phyloP scores from a whole-genome alignment of 345 rosid species.

The Arabis hirsuta region DNA sequence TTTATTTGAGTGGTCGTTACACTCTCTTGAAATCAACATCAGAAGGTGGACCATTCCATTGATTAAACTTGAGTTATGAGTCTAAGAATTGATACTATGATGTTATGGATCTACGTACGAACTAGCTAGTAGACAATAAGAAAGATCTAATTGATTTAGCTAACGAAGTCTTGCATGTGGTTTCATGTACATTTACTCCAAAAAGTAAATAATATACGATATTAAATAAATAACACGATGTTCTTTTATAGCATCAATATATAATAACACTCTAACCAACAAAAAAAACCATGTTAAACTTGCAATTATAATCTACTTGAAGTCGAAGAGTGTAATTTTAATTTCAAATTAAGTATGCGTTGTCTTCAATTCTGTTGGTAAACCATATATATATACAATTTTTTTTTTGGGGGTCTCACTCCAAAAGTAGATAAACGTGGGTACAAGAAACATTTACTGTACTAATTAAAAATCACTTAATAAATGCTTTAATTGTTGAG shows the following conservation, averaged over 20 bases:
- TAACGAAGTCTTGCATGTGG: slow-evolving; percentile 4
- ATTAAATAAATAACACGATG: too few relatives aligned
- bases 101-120: background rate
- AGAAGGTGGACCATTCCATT: background rate
- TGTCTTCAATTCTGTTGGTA: background rate
- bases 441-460: background rate
- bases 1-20: background rate
- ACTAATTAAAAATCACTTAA: background rate
- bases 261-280: too few relatives aligned
- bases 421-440: background rate
- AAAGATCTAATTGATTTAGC: background rate
- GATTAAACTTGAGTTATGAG: background rate
- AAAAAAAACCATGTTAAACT: too few relatives aligned
- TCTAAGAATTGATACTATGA: background rate
- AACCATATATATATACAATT: background rate
- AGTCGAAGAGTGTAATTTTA: background rate
- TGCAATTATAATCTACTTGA: background rate
- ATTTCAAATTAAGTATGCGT: background rate
- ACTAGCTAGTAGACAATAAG: too few relatives aligned
- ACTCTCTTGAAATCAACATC: background rate
- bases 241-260: too few relatives aligned
- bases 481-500: background rate
- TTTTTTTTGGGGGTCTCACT: too few relatives aligned
- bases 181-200: slow-evolving; percentile 1
- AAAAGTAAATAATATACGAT: background rate